Evolutionary conservation across 306 rosid genomes (phyloP).

Genomic region (Rosa chinensis): DNA sequence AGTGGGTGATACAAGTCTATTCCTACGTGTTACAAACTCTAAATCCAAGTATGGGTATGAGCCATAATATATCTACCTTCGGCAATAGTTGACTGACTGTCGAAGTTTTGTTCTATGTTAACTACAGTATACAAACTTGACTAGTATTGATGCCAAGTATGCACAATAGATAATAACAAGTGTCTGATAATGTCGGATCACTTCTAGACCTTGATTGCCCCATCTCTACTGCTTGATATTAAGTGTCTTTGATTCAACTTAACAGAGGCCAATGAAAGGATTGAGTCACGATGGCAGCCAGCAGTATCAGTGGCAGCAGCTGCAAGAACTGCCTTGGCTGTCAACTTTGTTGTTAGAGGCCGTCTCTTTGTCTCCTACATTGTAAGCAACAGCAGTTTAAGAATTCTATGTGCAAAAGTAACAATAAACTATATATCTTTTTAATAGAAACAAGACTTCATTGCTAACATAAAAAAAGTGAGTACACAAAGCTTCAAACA

Average conservation of each 20-base stretch:
- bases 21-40: constrained; percentile 21
- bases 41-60: constrained; percentile 21
- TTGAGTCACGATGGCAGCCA: constrained; percentile 87
- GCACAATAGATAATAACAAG: constrained; percentile 25
- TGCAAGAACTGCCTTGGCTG: constrained; percentile 74
- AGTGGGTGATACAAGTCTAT: not conserved
- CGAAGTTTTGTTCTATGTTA: not conserved
- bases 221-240: constrained; percentile 89
- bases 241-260: constrained; percentile 89
- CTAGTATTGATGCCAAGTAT: constrained; percentile 38
- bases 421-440: constrained; percentile 2
- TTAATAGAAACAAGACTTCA: not conserved
- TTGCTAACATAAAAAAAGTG: not conserved
- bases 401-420: constrained; percentile 20
- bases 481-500: not conserved
- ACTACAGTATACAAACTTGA: constrained; percentile 41
- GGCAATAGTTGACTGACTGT: constrained; percentile 5
- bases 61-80: not conserved
- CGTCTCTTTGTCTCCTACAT: constrained; percentile 82
- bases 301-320: constrained; percentile 95
- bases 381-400: constrained; percentile 18
- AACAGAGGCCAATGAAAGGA: constrained; percentile 82
- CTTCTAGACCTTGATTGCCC: constrained; percentile 96
- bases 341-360: constrained; percentile 62
- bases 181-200: constrained; percentile 29